Percentiles rank a stretch among this genome's conserved stretches.
These are phyloP conservation scores for Chrysoporthe puriensis DNA, from an alignment of 2,329 filamentous ascomycete genomes.

Conservation along the genomic window DNA sequence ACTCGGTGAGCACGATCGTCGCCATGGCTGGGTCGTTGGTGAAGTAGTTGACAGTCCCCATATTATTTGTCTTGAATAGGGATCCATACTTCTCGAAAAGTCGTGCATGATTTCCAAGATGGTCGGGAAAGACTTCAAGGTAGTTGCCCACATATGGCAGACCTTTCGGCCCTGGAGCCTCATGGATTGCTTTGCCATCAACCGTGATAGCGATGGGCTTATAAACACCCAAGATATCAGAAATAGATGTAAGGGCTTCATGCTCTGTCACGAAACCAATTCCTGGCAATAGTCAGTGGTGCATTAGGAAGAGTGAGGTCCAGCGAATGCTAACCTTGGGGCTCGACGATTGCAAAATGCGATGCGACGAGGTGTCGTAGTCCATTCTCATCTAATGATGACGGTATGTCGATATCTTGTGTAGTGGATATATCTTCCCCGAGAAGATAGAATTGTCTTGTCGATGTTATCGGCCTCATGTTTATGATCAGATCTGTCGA, in stretches of 20 bases:
- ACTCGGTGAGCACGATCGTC: conserved; percentile 51
- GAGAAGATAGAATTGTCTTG: conserved; percentile 46
- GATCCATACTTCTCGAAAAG: conserved; percentile 58
- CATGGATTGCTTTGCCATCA: conserved; percentile 52
- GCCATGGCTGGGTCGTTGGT: conserved; percentile 55
- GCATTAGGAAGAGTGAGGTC: not conserved
- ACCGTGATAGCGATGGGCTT: conserved; percentile 48
- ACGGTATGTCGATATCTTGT: conserved; percentile 43
- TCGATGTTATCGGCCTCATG: conserved; percentile 30
- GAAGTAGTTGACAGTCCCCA: conserved; percentile 53
- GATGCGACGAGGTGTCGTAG: conserved; percentile 46
- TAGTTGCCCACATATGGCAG: conserved; percentile 56
- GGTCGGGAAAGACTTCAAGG: conserved; percentile 60
- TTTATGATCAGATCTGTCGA: conserved; percentile 34
- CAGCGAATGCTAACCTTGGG: conserved; percentile 39
- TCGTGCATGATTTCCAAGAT: conserved; percentile 59
- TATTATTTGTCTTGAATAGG: conserved; percentile 54
- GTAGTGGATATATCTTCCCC: conserved; percentile 44
- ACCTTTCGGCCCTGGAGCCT: conserved; percentile 53
- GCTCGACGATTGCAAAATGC: conserved; percentile 48
- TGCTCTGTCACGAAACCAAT: conserved; percentile 42
- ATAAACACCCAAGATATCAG: conserved; percentile 41
- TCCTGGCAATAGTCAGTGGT: conserved; percentile 33
- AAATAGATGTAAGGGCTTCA: conserved; percentile 37
- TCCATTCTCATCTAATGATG: conserved; percentile 40